Evolutionary conservation across 108 stramenopile genomes (phyloP).

Genomic region (Chaetoceros tenuissimus): DNA sequence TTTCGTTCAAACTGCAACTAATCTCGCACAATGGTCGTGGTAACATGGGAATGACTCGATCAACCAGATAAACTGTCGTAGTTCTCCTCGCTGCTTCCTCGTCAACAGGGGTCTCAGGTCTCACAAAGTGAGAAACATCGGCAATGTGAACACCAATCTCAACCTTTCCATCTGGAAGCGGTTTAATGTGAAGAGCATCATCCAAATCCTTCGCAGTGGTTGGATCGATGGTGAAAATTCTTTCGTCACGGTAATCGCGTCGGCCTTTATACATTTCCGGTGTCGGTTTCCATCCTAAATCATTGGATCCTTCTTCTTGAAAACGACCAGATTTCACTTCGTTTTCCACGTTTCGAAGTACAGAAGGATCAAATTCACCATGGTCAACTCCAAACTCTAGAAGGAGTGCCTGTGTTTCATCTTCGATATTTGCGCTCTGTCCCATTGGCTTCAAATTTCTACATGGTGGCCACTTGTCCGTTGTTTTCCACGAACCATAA

Average conservation of each 20-base stretch:
- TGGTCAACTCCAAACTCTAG: slow-evolving; percentile 78
- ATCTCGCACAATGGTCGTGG: slow-evolving; percentile 87
- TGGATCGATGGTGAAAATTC: slow-evolving; percentile 94
- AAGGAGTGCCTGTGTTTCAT: slow-evolving; percentile 86
- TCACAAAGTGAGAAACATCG: slow-evolving; percentile 92
- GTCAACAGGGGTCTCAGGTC: slow-evolving; percentile 71
- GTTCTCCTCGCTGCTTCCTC: slow-evolving; percentile 83
- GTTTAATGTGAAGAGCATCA: slow-evolving; percentile 86
- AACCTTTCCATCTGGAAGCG: slow-evolving; percentile 59
- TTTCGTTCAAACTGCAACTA: slow-evolving; percentile 92
- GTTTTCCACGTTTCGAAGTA: slow-evolving; percentile 60
- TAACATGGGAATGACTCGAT: slow-evolving; percentile 88
- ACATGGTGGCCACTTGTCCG: slow-evolving; percentile 74
- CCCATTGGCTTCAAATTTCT: slow-evolving; percentile 49
- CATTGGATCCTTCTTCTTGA: slow-evolving; percentile 15
- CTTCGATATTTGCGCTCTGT: slow-evolving; percentile 63
- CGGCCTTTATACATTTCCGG: slow-evolving; percentile 53
- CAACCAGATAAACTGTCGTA: slow-evolving; percentile 95
- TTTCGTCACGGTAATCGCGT: slow-evolving; percentile 64
- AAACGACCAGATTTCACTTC: slow-evolving; percentile 56
- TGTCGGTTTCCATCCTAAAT: slow-evolving; percentile 81
- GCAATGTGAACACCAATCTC: slow-evolving; percentile 97
- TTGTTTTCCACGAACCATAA: slow-evolving; percentile 50
- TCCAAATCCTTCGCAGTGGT: slow-evolving; percentile 93
- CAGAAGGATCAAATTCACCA: slow-evolving; percentile 72